phyloP scores from a whole-genome alignment of 2,329 filamentous ascomycete genomes.

The Teratosphaeria destructans region DNA sequence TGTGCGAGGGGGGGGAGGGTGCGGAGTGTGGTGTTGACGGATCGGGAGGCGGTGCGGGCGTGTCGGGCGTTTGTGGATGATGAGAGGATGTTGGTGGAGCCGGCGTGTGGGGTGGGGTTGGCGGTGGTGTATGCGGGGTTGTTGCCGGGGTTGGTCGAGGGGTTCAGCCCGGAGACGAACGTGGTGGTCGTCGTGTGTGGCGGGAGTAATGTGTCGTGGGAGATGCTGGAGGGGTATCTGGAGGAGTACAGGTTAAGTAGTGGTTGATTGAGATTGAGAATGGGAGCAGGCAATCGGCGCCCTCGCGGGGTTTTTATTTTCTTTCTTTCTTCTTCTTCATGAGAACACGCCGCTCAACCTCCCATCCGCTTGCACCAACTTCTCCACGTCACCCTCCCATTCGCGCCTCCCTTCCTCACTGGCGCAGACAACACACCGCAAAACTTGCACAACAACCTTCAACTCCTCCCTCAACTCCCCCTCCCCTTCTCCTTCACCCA shows the following conservation, averaged over 20 bases:
- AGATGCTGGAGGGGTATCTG: constrained; percentile 41
- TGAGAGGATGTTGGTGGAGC: constrained; percentile 69
- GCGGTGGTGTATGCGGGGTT: constrained; percentile 58
- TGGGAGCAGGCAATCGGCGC: not conserved
- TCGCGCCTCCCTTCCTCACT: not conserved
- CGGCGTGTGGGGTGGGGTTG: constrained; percentile 73
- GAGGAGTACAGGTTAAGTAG: constrained; percentile 23
- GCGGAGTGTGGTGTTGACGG: constrained; percentile 53
- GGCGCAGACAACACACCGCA: constrained; percentile 17
- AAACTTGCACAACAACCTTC: constrained; percentile 40
- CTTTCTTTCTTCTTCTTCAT: not conserved
- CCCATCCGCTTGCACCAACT: not conserved
- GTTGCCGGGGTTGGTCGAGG: constrained; percentile 48
- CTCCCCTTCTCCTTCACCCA: constrained; percentile 13
- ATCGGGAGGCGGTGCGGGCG: constrained; percentile 69
- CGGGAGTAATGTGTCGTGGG: constrained; percentile 41
- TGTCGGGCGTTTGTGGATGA: constrained; percentile 72
- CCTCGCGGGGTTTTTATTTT: not conserved
- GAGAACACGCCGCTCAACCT: not conserved
- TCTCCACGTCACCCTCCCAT: not conserved
- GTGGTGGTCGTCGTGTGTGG: constrained; percentile 76
- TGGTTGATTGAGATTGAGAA: not conserved
- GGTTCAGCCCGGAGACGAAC: constrained; percentile 55
- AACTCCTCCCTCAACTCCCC: constrained; percentile 32
- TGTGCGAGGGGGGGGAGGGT: constrained; percentile 42